These are phyloP conservation scores for Coemansia sp. DNA, from an alignment of 192 early-diverging fungal species.

Conservation along the genomic window DNA sequence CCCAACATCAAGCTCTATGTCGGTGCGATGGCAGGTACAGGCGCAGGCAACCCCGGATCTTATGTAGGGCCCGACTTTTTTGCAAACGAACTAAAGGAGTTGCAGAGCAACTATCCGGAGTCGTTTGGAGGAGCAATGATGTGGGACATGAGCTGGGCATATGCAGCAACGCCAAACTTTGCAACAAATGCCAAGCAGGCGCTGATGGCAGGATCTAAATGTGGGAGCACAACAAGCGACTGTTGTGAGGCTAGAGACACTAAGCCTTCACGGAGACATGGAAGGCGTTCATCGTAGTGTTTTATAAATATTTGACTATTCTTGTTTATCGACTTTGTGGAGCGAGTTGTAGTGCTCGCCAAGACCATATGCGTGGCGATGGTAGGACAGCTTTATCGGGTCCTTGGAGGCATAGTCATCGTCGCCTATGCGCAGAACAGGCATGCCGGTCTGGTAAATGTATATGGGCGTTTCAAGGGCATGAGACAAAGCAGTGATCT, in stretches of 20 bases:
- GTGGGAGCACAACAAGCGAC: slow-evolving; percentile 7
- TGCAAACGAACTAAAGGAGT: slow-evolving; percentile 35
- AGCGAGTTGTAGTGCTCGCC: slow-evolving; percentile 98
- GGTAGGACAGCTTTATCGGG: slow-evolving; percentile 78
- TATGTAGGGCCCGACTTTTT: slow-evolving; percentile 49
- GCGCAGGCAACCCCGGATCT: slow-evolving; percentile 51
- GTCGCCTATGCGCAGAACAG: slow-evolving; percentile 77
- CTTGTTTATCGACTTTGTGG: slow-evolving; percentile 19
- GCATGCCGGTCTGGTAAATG: slow-evolving; percentile 80
- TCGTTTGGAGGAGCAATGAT: slow-evolving; percentile 72
- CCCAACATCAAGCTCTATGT: slow-evolving; percentile 58
- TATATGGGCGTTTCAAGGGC: slow-evolving; percentile 73
- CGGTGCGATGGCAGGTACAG: slow-evolving; percentile 55
- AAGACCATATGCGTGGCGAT: slow-evolving; percentile 86
- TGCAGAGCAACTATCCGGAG: slow-evolving; percentile 34
- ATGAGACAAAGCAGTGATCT: slow-evolving; percentile 80
- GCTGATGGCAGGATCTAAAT: slow-evolving; percentile 44
- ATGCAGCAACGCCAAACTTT: slow-evolving; percentile 44
- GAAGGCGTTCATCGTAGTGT: slow-evolving; percentile 14
- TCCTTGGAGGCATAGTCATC: slow-evolving; percentile 58
- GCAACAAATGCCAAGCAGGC: slow-evolving; percentile 48
- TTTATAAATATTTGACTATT: not conserved
- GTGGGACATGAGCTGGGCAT: slow-evolving; percentile 59
- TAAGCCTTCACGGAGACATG: not conserved
- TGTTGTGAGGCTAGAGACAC: slow-evolving; percentile 6